Conservation (phyloP, 2,329 filamentous ascomycete species). For the Alternaria sp. region DNA sequence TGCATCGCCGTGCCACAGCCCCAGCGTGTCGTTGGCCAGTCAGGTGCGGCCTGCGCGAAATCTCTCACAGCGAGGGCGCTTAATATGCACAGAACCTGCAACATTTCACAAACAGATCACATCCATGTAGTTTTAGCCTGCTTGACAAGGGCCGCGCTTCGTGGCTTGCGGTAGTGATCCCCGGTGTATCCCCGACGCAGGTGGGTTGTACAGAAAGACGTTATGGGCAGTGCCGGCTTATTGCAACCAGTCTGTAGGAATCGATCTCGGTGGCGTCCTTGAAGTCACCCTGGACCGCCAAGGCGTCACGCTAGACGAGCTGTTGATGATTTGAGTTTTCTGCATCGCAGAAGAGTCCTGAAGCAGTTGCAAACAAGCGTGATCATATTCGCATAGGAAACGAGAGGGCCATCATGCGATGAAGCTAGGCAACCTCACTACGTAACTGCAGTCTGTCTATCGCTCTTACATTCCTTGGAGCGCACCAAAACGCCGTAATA, state of each 20-base stretch:
- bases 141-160: constrained; percentile 20
- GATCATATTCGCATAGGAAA: constrained; percentile 12
- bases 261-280: constrained; percentile 18
- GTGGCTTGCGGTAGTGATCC: constrained; percentile 29
- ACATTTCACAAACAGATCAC: constrained; percentile 25
- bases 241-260: constrained; percentile 21
- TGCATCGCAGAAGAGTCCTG: neutral
- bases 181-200: constrained; percentile 24
- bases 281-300: constrained; percentile 10
- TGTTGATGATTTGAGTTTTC: constrained; percentile 2
- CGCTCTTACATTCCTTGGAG: constrained; percentile 9
- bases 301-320: neutral
- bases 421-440: constrained; percentile 21
- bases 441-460: constrained; percentile 23
- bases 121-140: constrained; percentile 21
- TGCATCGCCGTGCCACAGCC: constrained; percentile 34
- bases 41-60: constrained; percentile 22
- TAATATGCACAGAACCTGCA: constrained; percentile 19
- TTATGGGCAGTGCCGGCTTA: constrained; percentile 30
- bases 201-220: constrained; percentile 32
- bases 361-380: constrained; percentile 6
- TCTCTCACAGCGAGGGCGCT: constrained; percentile 22
- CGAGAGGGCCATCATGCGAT: constrained; percentile 10
- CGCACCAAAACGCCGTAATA: constrained; percentile 28
- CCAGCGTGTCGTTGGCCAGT: constrained; percentile 36